These are phyloP conservation scores for Fraxinus latifolia DNA, from an alignment of 305 asterid species.

Conservation along the genomic window DNA sequence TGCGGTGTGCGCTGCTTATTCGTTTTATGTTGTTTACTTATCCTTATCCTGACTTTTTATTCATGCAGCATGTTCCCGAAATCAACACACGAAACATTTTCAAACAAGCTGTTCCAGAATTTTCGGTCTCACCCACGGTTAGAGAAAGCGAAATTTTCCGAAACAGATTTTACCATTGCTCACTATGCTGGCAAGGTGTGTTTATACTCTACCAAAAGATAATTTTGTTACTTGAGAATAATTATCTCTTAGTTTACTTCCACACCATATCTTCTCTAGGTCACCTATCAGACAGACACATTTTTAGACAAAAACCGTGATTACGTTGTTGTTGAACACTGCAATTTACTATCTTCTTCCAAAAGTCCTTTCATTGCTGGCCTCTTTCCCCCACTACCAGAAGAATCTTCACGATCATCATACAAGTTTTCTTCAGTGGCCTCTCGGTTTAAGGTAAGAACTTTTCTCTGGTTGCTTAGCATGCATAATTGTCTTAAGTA, in stretches of 20 bases:
- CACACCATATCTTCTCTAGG: conserved; percentile 47
- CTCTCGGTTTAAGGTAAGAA: conserved; percentile 84
- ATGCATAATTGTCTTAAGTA: not conserved
- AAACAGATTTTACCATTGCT: conserved; percentile 82
- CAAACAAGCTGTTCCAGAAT: conserved; percentile 86
- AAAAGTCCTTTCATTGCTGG: conserved; percentile 71
- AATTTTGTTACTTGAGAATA: conserved; percentile 8
- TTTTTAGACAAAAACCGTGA: conserved; percentile 95
- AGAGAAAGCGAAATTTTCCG: conserved; percentile 82
- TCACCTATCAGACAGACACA: conserved; percentile 79
- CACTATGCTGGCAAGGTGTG: conserved; percentile 99
- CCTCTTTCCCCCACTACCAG: conserved; percentile 84
- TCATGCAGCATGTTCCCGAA: conserved; percentile 92
- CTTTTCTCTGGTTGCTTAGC: not conserved
- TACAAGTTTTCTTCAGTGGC: conserved; percentile 97
- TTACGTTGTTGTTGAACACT: conserved; percentile 94
- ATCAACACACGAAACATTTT: conserved; percentile 89
- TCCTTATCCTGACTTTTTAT: conserved; percentile 28
- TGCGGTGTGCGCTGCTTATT: conserved; percentile 21
- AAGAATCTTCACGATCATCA: conserved; percentile 89
- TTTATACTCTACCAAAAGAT: conserved; percentile 23
- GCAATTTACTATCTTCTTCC: conserved; percentile 82
- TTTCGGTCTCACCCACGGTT: conserved; percentile 70
- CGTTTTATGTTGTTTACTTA: conserved; percentile 23
- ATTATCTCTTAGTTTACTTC: conserved; percentile 25